These are phyloP conservation scores for Asterophora lycoperdoides DNA, from an alignment of 768 basidiomycete species.

Conservation along the genomic window DNA sequence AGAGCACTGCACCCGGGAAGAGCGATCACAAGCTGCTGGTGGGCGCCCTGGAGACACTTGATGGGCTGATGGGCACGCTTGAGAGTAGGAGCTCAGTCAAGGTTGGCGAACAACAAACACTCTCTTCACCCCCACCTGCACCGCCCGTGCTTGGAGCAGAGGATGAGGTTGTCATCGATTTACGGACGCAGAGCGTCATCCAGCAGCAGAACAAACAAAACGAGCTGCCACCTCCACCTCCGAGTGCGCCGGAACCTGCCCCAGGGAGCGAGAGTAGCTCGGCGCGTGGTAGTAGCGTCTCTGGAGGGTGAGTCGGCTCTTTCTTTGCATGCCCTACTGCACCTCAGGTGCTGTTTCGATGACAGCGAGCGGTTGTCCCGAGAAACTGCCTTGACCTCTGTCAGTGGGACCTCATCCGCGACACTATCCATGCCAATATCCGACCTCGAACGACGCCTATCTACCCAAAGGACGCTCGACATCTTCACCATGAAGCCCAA, in stretches of 20 bases:
- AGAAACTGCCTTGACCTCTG: constrained; percentile 53
- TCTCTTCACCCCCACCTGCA: constrained; percentile 16
- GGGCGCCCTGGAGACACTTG: constrained; percentile 77
- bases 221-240: constrained; percentile 13
- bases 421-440: constrained; percentile 55
- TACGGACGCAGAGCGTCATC: constrained; percentile 36
- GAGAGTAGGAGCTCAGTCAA: constrained; percentile 54
- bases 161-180: constrained; percentile 58
- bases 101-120: constrained; percentile 36
- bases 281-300: constrained; percentile 46
- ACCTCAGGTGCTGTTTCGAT: constrained; percentile 6
- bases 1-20: constrained; percentile 79
- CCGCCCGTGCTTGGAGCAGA: constrained; percentile 32
- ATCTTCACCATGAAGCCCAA: constrained; percentile 95
- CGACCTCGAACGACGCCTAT: constrained; percentile 78
- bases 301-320: constrained; percentile 47
- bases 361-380: constrained; percentile 56
- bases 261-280: constrained; percentile 49
- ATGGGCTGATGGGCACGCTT: constrained; percentile 61
- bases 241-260: constrained; percentile 23
- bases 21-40: constrained; percentile 82
- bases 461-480: constrained; percentile 77
- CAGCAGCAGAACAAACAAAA: constrained; percentile 18
- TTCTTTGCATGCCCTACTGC: background rate
- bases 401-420: constrained; percentile 48